Evolutionary conservation across 140 eudicot genomes (phyloP).

Genomic region (Anethum foeniculum): DNA sequence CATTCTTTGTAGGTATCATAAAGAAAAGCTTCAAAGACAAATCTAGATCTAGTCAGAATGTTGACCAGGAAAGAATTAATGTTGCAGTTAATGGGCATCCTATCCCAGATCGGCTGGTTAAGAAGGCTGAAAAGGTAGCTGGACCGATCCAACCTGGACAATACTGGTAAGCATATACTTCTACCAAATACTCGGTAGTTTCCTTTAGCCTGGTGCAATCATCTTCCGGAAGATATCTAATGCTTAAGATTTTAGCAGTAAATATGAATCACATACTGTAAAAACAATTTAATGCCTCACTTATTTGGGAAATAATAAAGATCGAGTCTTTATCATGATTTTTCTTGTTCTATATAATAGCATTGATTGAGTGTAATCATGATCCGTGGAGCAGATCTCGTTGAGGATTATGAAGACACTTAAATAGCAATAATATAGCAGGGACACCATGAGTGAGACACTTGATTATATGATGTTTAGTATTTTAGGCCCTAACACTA

Average conservation of each 20-base stretch:
- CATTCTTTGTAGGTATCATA: slow-evolving; percentile 45
- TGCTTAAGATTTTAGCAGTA: background rate
- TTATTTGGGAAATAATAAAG: background rate
- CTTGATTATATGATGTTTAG: background rate
- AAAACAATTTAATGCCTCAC: background rate
- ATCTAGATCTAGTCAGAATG: slow-evolving; percentile 33
- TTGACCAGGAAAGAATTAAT: slow-evolving; percentile 36
- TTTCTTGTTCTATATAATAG: background rate
- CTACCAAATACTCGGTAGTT: background rate
- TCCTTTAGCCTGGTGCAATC: background rate
- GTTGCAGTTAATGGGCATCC: slow-evolving; percentile 81
- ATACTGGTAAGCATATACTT: slow-evolving; percentile 56
- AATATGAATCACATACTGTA: background rate
- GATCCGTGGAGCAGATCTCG: background rate
- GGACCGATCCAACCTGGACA: slow-evolving; percentile 79
- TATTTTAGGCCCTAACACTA: background rate
- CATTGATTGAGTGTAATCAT: background rate
- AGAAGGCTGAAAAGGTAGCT: slow-evolving; percentile 84
- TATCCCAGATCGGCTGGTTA: slow-evolving; percentile 62
- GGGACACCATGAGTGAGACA: background rate
- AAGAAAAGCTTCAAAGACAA: slow-evolving; percentile 63
- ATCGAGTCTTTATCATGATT: background rate
- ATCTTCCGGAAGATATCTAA: background rate
- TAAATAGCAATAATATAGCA: background rate
- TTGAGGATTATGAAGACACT: background rate